Evolutionary conservation across 2,329 filamentous ascomycete species (phyloP), one percentile per base, ranked within the genome.

Genomic region (Sclerotiophoma versabilis): DNA sequence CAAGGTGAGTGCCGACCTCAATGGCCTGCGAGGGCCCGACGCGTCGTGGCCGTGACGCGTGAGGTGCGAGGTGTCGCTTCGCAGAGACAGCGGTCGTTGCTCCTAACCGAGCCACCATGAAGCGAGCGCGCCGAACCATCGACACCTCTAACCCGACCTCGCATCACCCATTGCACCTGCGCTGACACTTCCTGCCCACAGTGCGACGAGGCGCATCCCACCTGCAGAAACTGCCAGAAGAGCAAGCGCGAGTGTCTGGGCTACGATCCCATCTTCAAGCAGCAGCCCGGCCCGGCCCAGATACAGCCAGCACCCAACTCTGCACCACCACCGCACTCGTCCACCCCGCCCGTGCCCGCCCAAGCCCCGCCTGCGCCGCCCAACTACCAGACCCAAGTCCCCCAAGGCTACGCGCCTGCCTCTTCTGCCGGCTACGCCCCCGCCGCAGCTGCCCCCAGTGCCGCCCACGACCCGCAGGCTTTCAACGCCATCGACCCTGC

Each of bases 151-250:
- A 66, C 66, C 58, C 65, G 59, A 73, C 70, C 63, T 70, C 69
- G 63, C 55, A 49, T 12, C 48, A 26, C 32, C 49, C 49, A 43
- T 20, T 62, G 53, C 51, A 53, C 54, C 49, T 55, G 37, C 54
- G 58, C 70, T 74, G 57, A 74, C 65, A 11, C 57, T 58, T 33
- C 59, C 42, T 37, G 36, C 38, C 65, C 57, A 64, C 75, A 97
- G 95, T 99, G 95, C 79, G 95, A 98, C 84, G 95, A 99, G 82
- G 87, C 87, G 57, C 92, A 96, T 76, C 95, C 95, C 19, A 87
- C 89, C 56, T 99, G 95, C 81, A 88, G 92, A 78, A 92, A 95
- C 72, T 95, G 91, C 79, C 88, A 89, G 71, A 95, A 95, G 76
- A 92, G 89, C 64, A 95, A 93, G 78, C 90, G 91, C 70, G 90